A percentile compares a stretch with the other conserved stretches of the same genome.
phyloP scores from a whole-genome alignment of 768 basidiomycete species.

The Tricholoma sp. region DNA sequence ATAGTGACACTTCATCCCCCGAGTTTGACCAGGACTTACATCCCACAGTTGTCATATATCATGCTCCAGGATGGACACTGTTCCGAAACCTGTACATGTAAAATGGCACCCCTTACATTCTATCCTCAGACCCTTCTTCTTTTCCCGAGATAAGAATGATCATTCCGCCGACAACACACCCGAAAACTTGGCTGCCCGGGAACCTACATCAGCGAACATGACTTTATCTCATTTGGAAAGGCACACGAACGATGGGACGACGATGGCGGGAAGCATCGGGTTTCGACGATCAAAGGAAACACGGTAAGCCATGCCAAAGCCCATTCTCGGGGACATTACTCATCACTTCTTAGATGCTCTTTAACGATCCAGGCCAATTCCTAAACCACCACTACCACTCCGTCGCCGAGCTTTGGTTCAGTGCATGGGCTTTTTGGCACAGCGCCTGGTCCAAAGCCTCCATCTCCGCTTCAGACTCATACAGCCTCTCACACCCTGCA shows the following conservation, averaged over 20 bases:
- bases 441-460: slow-evolving; percentile 36
- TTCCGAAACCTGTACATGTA: slow-evolving; percentile 82
- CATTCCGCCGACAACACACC: slow-evolving; percentile 51
- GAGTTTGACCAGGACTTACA: slow-evolving; percentile 30
- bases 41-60: slow-evolving; percentile 52
- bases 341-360: slow-evolving; percentile 34
- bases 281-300: slow-evolving; percentile 67
- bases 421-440: slow-evolving; percentile 70
- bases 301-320: slow-evolving; percentile 39
- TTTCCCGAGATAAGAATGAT: slow-evolving; percentile 52
- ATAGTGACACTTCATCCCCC: slow-evolving; percentile 1
- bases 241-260: slow-evolving; percentile 61
- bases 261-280: slow-evolving; percentile 36
- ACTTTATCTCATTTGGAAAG: slow-evolving; percentile 52
- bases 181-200: slow-evolving; percentile 60
- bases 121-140: slow-evolving; percentile 31
- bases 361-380: slow-evolving; percentile 74
- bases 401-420: slow-evolving; percentile 76
- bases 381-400: slow-evolving; percentile 88
- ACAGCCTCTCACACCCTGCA: slow-evolving; percentile 3
- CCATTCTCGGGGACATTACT: background rate
- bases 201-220: slow-evolving; percentile 64
- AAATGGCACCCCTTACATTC: slow-evolving; percentile 73
- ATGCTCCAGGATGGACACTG: slow-evolving; percentile 82
- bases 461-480: slow-evolving; percentile 14